Evolutionary conservation across 192 early-diverging fungal genomes (phyloP), one percentile per base, ranked within the genome.

Genomic region (Lobosporangium transversale): DNA sequence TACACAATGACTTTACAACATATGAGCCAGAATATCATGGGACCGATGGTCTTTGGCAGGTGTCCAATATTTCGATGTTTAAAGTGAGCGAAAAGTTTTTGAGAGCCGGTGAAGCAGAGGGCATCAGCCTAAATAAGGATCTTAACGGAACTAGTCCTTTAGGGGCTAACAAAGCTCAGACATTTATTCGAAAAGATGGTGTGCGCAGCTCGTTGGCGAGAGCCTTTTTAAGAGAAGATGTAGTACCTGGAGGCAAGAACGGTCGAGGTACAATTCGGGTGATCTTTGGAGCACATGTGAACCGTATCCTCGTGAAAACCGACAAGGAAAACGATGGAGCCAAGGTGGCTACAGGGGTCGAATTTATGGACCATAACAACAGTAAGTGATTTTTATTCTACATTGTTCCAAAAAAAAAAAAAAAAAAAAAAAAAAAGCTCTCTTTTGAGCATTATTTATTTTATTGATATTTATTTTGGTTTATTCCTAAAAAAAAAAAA

Each of bases 171-270:
- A 57, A 59, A 26, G 59, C 67, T 18, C 73, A 76, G 24, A 76
- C 73, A 9, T 67, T 67, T 42, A 67, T 76, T 21, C 63, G 67
- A 14, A 50, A 65, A 20, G 33, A 76, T 26, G 73, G 51, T 0
- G 45, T 76, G 51, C 73, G 73, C 29, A 76, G 73, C 36, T 67
- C 64, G 23, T 29, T 65, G 20, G 58, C 73, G 10, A 63, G 73
- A 0, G 73, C 64, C 18, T 76, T 57, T 49, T 53, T 76, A 8
- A 59, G 73, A 17, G 47, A 42, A 0, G 64, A 66, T 4, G 33
- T 43, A 14, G 40, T 76, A n/a, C 20, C 45, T 20, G 20, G 53
- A 20, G 48, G 37, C 7, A 14, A 40, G 37, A 14, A 14, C 37
- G 14, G 14, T 7, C 37, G 37, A 51, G 73, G 71, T 6, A 45